These are phyloP conservation scores for Candida tammaniensis DNA, from an alignment of 805 yeast species.

Conservation along the genomic window DNA sequence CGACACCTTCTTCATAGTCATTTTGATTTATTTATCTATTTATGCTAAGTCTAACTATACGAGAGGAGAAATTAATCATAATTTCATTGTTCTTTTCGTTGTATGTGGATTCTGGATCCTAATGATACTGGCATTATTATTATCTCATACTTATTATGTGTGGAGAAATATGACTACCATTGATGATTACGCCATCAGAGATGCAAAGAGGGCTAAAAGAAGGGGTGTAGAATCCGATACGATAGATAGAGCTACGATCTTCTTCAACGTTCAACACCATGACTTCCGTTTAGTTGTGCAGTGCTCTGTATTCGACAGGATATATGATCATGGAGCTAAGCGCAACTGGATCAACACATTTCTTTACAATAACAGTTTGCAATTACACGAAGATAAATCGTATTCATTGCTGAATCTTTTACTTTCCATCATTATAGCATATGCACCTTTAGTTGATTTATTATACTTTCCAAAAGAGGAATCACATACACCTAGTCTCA, in stretches of 20 bases:
- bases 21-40: slow-evolving; percentile 20
- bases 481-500: slow-evolving; percentile 3
- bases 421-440: slow-evolving; percentile 13
- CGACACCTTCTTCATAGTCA: slow-evolving; percentile 30
- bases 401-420: slow-evolving; percentile 15
- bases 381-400: slow-evolving; percentile 4
- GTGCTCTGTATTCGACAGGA: slow-evolving; percentile 26
- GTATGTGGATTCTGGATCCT: slow-evolving; percentile 44
- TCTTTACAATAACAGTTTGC: slow-evolving; percentile 8
- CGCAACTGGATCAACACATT: slow-evolving; percentile 36
- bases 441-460: slow-evolving; percentile 24
- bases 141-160: slow-evolving; percentile 46
- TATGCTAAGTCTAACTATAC: slow-evolving; percentile 18
- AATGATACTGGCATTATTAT: slow-evolving; percentile 42
- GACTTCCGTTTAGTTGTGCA: slow-evolving; percentile 33
- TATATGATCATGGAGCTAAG: slow-evolving; percentile 36
- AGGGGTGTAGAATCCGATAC: slow-evolving; percentile 11
- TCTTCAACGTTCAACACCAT: slow-evolving; percentile 10
- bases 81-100: slow-evolving; percentile 48
- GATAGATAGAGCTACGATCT: slow-evolving; percentile 5
- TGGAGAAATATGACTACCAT: slow-evolving; percentile 52
- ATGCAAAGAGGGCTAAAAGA: slow-evolving; percentile 22
- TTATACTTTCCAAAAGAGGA: slow-evolving; percentile 2
- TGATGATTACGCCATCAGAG: slow-evolving; percentile 48
- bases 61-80: slow-evolving; percentile 35